These are phyloP conservation scores for Cystofilobasidium macerans DNA, from an alignment of 768 basidiomycete genomes.

Conservation along the genomic window DNA sequence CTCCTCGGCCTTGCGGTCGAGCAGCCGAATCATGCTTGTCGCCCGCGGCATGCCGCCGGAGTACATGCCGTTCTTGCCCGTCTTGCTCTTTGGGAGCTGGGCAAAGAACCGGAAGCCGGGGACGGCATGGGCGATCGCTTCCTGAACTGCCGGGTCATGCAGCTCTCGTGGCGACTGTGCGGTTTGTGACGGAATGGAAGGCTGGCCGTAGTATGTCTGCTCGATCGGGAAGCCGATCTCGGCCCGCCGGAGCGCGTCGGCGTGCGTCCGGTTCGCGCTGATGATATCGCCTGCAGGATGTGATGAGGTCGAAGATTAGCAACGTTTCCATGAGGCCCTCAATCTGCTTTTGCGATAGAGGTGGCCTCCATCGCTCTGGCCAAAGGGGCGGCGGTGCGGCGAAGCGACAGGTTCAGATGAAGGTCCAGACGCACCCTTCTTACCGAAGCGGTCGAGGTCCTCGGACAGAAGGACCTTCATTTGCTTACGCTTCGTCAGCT, in stretches of 20 bases:
- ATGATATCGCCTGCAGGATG: background rate
- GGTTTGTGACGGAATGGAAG: background rate
- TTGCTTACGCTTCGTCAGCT: background rate
- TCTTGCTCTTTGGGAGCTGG: background rate
- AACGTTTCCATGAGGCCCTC: no score
- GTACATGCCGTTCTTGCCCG: no score
- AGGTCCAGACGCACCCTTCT: background rate
- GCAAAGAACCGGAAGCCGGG: background rate
- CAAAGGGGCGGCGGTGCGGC: background rate
- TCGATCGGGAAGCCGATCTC: background rate
- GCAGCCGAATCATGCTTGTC: no score
- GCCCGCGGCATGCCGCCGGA: no score
- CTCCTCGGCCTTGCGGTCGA: no score
- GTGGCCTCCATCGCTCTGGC: background rate
- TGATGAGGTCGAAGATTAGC: background rate
- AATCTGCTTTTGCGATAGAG: no score
- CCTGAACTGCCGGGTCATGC: background rate
- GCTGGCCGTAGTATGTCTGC: background rate
- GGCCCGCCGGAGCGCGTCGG: background rate
- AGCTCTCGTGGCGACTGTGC: background rate
- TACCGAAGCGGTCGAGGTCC: background rate
- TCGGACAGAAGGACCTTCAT: background rate
- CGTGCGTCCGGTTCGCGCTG: background rate
- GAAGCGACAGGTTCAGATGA: background rate
- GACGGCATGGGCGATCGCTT: background rate